Base-by-base conservation (phyloP, 257 asterid species). In the Leonotis leonurus region DNA sequence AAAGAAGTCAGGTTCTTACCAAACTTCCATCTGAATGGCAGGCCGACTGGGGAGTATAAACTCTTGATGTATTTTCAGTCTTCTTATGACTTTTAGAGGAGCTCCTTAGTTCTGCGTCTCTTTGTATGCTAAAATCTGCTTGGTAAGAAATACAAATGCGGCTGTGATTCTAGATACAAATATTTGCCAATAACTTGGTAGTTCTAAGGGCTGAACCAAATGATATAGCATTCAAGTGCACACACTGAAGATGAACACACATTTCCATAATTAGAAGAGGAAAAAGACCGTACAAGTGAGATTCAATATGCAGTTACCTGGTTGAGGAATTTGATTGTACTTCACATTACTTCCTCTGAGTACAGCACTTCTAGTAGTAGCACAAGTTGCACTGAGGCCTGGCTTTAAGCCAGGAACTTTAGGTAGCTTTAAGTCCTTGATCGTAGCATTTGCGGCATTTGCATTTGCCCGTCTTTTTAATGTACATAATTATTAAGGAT, bases 401-500 rank as follows among this genome's bases (percentile, higher is more conserved):
- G 94, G 73, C 80, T 75, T 88, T 54, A 76, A 56, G 62, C 84
- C 80, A 55, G 80, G 84, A 67, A 71, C 71, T 72, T 81, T 85
- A 2, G 82, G 87, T 82, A 80, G 70, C 69, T 82, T 92, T 49
- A 76, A 75, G 30, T 76, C 89, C 79, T 75, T 81, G 55, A 70
- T 64, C n/a, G 78, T 74, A 72, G 85, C 68, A 77, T 79, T 83
- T 60, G 73, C 57, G 40, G 72, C 73, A 63, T 64, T 81, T 67
- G 72, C 65, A 67, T 72, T 78, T 75, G 91, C 86, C 48, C 83
- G 85, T 78, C 94, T 86, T 69, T 92, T 93, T 37, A 85, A 72
- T 52, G 92, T 89, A 72, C 33, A 67, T 11, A 66, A 49, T 20
- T 49, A 64, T 86, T 85, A 88, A 92, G 97, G 93, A 53, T 44